Evolutionary conservation across 2,329 filamentous ascomycete genomes (phyloP).

Genomic region (Colletotrichum chlorophyti): DNA sequence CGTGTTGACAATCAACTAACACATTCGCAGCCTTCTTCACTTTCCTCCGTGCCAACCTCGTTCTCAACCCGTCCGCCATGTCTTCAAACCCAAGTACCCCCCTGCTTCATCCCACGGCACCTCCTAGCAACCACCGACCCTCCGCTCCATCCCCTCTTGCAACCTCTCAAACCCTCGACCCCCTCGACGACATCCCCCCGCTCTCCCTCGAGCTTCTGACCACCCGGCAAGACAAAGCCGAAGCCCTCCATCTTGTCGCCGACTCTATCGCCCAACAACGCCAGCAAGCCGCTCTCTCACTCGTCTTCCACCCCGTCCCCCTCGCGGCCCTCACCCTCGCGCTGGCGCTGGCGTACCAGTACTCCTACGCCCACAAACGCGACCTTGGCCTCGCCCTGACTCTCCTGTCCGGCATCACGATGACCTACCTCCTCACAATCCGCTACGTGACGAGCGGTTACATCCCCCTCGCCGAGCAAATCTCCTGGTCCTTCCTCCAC

Average conservation of each 20-base stretch:
- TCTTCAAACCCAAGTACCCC: slow-evolving; percentile 72
- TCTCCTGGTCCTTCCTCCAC: slow-evolving; percentile 69
- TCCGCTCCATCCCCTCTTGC: slow-evolving; percentile 46
- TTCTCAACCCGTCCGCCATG: slow-evolving; percentile 67
- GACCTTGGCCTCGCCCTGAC: slow-evolving; percentile 64
- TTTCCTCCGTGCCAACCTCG: slow-evolving; percentile 81
- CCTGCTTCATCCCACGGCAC: slow-evolving; percentile 56
- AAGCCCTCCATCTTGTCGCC: slow-evolving; percentile 76
- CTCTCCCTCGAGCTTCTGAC: slow-evolving; percentile 67
- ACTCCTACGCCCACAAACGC: slow-evolving; percentile 50
- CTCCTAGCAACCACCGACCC: slow-evolving; percentile 41
- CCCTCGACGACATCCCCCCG: slow-evolving; percentile 62
- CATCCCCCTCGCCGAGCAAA: slow-evolving; percentile 64
- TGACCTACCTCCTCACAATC: slow-evolving; percentile 68
- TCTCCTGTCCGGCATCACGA: slow-evolving; percentile 66
- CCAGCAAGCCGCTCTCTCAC: slow-evolving; percentile 66
- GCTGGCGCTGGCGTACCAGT: slow-evolving; percentile 53
- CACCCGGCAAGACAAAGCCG: slow-evolving; percentile 64
- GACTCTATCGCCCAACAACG: slow-evolving; percentile 86
- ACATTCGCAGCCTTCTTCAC: slow-evolving; percentile 76
- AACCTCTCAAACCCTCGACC: slow-evolving; percentile 45
- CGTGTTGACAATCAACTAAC: slow-evolving; percentile 23
- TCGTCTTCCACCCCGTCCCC: slow-evolving; percentile 69
- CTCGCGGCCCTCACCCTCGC: slow-evolving; percentile 53
- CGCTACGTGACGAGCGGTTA: slow-evolving; percentile 69